Percentiles rank a stretch among this genome's conserved stretches.
Conservation (phyloP, 345 rosid species). For the Moricandia arvensis region DNA sequence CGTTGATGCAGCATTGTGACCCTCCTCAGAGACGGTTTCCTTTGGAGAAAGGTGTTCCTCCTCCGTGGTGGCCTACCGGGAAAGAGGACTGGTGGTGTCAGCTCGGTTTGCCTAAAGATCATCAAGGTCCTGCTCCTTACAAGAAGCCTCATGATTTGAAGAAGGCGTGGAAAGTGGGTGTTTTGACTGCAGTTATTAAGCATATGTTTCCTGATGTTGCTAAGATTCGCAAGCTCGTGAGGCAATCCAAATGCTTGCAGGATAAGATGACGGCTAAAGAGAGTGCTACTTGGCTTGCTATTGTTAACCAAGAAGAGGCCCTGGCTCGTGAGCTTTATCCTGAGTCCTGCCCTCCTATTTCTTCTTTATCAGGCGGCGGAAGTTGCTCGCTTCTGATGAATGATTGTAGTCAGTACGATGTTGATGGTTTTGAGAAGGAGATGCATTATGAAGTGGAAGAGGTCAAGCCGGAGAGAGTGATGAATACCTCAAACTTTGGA, state of each 20-base stretch:
- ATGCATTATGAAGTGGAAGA: constrained; percentile 43
- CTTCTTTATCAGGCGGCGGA: constrained; percentile 34
- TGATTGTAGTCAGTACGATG: constrained; percentile 76
- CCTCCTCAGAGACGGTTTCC: constrained; percentile 95
- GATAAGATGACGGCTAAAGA: constrained; percentile 99
- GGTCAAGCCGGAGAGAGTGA: constrained; percentile 51
- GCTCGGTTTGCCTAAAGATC: constrained; percentile 36
- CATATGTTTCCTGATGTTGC: constrained; percentile 68
- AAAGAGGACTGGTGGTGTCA: constrained; percentile 93
- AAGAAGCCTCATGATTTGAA: constrained; percentile 48
- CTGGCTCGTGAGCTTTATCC: constrained; percentile 58
- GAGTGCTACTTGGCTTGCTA: constrained; percentile 96
- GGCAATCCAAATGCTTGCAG: constrained; percentile 95
- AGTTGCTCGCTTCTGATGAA: constrained; percentile 53
- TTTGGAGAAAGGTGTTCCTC: constrained; percentile 76
- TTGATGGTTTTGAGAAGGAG: constrained; percentile 64
- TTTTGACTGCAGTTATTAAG: too few relatives aligned
- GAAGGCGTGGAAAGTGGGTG: too few relatives aligned
- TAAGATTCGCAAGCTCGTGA: constrained; percentile 84
- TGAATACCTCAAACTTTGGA: constrained; percentile 35
- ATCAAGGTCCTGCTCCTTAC: constrained; percentile 73
- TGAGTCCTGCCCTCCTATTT: constrained; percentile 40
- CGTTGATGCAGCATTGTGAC: constrained; percentile 96
- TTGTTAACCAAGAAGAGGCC: constrained; percentile 79
- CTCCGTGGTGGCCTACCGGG: constrained; percentile 98